Evolutionary conservation across 1,139 yeast genomes (phyloP).

Genomic region (Blastobotrys buckinghamii): DNA sequence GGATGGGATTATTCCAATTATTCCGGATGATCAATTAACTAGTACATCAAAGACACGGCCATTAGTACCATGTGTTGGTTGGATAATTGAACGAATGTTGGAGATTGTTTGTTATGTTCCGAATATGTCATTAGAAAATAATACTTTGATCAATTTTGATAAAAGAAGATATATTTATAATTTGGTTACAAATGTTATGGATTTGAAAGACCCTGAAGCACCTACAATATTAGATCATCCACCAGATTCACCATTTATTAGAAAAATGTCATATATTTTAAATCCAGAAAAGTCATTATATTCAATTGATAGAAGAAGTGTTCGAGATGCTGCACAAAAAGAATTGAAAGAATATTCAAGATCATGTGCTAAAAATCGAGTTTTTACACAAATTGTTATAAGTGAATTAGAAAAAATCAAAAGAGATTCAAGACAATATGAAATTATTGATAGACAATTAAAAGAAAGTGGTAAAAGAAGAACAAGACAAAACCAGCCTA

Average conservation of each 20-base stretch:
- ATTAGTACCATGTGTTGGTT: constrained; percentile 80
- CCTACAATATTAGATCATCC: constrained; percentile 2
- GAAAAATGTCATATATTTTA: constrained; percentile 26
- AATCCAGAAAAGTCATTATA: constrained; percentile 28
- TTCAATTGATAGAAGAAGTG: constrained; percentile 28
- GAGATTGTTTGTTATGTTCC: constrained; percentile 67
- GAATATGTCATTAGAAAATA: constrained; percentile 54
- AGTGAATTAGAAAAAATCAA: constrained; percentile 47
- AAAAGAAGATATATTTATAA: constrained; percentile 60
- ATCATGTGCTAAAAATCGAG: constrained; percentile 32
- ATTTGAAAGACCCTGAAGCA: constrained; percentile 30
- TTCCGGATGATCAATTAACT: constrained; percentile 21
- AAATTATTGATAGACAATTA: constrained; percentile 38
- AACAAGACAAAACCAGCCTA: background rate
- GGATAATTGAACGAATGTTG: constrained; percentile 55
- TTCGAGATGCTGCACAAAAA: constrained; percentile 39
- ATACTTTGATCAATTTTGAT: constrained; percentile 58
- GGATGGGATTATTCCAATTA: constrained; percentile 38
- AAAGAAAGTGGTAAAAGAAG: background rate
- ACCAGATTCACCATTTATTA: constrained; percentile 11
- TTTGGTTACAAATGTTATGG: constrained; percentile 44
- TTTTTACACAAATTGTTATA: constrained; percentile 42
- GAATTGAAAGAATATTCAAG: constrained; percentile 39
- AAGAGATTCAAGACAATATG: constrained; percentile 46
- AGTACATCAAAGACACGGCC: constrained; percentile 22